Base-by-base conservation (phyloP, 192 early-diverging fungal genomes). In the Backusella macrospora region DNA sequence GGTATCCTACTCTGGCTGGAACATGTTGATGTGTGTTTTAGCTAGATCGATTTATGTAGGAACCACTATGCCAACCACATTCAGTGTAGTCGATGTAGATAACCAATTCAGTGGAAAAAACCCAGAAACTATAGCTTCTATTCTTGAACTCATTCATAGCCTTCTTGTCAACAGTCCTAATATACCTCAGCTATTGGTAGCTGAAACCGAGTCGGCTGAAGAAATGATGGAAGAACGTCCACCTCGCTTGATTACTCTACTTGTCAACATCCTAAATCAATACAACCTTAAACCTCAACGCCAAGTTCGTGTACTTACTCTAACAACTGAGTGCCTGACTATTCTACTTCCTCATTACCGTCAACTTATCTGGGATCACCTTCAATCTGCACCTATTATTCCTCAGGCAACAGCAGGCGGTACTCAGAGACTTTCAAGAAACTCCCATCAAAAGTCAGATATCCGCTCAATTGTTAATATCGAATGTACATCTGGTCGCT, bases 1-100 rank as follows among this genome's bases (percentile, higher is more conserved):
- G 18, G 18, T 21, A 4, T 15, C 47, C 16, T 78, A 78, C 45
- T 78, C 77, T 10, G 77, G 73, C 3, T 78, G 77, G 77, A 16
- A 55, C 39, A 45, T 78, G 9, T 29, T 78, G 15, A 48, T 49
- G 9, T 45, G 49, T 26, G 62, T 79, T 0, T 47, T 79, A 5
- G 47, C 46, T 42, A 37, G 65, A 2, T 74, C 71, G 16, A 48
- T 70, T 12, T 12, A 46, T 10, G 34, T 49, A 15, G 39, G 64
- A 55, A 29, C 21, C n/a, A 43, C 34, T 62, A 10, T 72, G 34
- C 39, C 55, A 16, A 18, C 44, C 7, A 43, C 23, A 8, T 59
- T 68, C 4, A 37, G 40, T 64, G n/a, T 62, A 7, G 46, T 73
- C 26, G 59, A 75, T 23, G 69, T 39, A 5, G 73, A 71, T 12